Conservation (phyloP, 495 filamentous ascomycete species). For the Hypoxylon perforatum region DNA sequence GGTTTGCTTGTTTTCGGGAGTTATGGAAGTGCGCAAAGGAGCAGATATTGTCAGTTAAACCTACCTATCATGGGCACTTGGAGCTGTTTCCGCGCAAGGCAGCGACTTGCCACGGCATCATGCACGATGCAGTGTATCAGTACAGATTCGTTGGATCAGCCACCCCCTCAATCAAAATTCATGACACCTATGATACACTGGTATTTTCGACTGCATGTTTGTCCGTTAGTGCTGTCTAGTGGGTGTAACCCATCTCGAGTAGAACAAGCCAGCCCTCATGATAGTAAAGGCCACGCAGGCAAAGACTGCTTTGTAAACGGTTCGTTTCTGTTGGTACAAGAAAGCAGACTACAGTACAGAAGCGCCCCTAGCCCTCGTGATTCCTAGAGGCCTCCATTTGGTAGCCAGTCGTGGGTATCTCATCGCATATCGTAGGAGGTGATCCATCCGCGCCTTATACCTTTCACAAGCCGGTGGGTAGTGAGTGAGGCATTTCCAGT, state of each 20-base stretch:
- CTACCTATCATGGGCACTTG: too few relatives aligned
- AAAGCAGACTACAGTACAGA: slow-evolving; percentile 11
- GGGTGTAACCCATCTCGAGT: slow-evolving; percentile 1
- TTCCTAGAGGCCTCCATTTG: slow-evolving; percentile 3
- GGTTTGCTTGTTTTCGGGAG: too few relatives aligned
- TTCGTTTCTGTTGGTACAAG: slow-evolving; percentile 22
- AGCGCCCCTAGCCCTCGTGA: slow-evolving; percentile 6
- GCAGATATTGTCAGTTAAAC: too few relatives aligned
- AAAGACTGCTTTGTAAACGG: slow-evolving; percentile 9
- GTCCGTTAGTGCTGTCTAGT: not conserved
- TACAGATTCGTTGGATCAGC: too few relatives aligned
- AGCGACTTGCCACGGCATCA: not conserved
- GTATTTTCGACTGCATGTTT: not conserved
- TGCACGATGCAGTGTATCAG: not conserved
- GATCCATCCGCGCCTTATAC: slow-evolving; percentile 7
- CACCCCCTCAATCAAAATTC: not conserved
- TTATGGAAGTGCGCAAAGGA: too few relatives aligned
- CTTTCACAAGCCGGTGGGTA: not conserved
- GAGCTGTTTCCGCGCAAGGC: too few relatives aligned
- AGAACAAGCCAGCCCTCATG: not conserved
- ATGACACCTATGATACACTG: not conserved
- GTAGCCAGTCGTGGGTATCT: slow-evolving; percentile 26
- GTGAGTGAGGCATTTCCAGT: not conserved
- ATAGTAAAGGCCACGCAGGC: not conserved
- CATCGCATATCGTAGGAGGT: slow-evolving; percentile 30